These are phyloP conservation scores for Penicillium sp. DNA, from an alignment of 2,329 filamentous ascomycete species.

Conservation along the genomic window DNA sequence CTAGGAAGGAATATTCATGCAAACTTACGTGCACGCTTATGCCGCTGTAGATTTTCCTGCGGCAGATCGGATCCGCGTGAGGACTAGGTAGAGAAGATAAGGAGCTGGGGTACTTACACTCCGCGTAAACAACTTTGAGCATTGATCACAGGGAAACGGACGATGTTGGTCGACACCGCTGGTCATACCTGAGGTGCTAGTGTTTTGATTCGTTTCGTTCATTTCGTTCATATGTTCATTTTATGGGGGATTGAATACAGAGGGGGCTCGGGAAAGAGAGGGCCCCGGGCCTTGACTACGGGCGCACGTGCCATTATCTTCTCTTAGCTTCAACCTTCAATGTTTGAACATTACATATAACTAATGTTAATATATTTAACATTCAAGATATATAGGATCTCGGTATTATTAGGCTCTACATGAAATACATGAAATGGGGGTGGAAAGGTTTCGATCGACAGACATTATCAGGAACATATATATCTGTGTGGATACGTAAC, in stretches of 20 bases:
- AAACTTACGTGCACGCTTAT: conserved; percentile 17
- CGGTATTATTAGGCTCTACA: too few species aligned
- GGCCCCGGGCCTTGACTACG: too few species aligned
- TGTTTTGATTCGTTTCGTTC: neutral
- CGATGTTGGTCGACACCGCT: neutral
- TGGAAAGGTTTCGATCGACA: neutral
- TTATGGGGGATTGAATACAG: too few species aligned
- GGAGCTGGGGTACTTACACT: conserved; percentile 8
- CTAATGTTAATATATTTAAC: too few species aligned
- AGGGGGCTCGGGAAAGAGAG: too few species aligned
- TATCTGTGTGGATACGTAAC: neutral
- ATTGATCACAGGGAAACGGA: conserved; percentile 14
- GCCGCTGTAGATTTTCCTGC: conserved; percentile 15
- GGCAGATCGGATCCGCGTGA: neutral
- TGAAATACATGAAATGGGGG: too few species aligned
- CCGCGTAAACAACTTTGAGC: conserved; percentile 14
- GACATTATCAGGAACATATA: neutral
- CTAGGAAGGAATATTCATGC: neutral
- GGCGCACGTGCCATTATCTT: too few species aligned
- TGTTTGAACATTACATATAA: too few species aligned
- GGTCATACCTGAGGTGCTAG: neutral
- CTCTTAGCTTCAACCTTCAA: too few species aligned
- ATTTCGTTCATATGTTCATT: too few species aligned
- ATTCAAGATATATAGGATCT: too few species aligned
- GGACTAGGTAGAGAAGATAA: neutral